Evolutionary conservation across 495 filamentous ascomycete species (phyloP).

Genomic region (Emericellopsis terricola): DNA sequence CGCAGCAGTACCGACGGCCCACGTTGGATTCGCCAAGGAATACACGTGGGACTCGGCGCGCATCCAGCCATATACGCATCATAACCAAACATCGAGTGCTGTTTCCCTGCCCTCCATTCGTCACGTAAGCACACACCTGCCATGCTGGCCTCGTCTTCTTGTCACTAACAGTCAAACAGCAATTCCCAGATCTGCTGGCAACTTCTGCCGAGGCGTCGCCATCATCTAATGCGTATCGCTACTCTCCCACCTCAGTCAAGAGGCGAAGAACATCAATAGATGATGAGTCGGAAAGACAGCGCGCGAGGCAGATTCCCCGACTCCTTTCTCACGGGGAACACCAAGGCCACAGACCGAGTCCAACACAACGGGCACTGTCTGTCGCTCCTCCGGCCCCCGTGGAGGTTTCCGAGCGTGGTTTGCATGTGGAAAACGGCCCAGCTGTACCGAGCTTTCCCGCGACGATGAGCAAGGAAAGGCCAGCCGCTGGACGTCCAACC

Average conservation of each 20-base stretch:
- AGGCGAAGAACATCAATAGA: conserved; percentile 15
- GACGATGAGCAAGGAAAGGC: background rate
- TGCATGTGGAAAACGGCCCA: too few species aligned
- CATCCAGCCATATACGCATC: background rate
- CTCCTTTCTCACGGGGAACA: conserved; percentile 6
- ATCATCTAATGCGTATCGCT: conserved; percentile 16
- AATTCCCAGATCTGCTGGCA: background rate
- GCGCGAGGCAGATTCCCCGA: conserved; percentile 15
- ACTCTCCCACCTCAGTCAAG: conserved; percentile 19
- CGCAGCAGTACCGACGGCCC: background rate
- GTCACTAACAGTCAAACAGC: too few species aligned
- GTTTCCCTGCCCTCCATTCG: background rate
- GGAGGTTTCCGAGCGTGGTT: too few species aligned
- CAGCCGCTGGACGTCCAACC: too few species aligned
- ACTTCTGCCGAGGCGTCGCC: conserved; percentile 8
- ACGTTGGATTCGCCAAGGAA: background rate
- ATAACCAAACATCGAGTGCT: background rate
- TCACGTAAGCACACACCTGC: background rate
- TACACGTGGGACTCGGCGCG: background rate
- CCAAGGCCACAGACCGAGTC: background rate
- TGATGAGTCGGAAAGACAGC: conserved; percentile 10
- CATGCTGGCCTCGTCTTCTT: too few species aligned
- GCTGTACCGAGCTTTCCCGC: background rate
- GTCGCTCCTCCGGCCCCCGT: background rate
- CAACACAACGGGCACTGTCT: background rate